Evolutionary conservation across 2,329 filamentous ascomycete genomes (phyloP).

Genomic region (Beauveria asiatica): DNA sequence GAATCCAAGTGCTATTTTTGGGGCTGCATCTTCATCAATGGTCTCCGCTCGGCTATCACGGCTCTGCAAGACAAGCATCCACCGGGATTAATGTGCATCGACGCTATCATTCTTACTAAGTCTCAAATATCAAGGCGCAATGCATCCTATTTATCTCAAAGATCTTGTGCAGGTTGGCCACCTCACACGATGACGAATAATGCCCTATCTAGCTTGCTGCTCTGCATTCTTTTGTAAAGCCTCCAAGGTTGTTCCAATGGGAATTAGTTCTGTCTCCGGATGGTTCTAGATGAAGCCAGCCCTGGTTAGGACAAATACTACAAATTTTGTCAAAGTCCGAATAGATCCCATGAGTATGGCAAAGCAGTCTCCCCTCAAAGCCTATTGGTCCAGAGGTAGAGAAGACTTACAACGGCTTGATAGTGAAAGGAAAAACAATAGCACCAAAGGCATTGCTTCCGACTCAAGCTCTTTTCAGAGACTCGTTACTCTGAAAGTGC

Average conservation of each 20-base stretch:
- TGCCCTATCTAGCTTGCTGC: not conserved
- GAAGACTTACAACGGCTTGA: too few relatives aligned
- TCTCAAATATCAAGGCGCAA: not conserved
- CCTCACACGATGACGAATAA: too few relatives aligned
- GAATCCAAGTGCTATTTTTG: not conserved
- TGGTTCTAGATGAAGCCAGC: not conserved
- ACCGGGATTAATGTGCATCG: not conserved
- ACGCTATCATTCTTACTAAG: not conserved
- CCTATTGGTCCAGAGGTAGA: too few relatives aligned
- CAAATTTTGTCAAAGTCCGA: not conserved
- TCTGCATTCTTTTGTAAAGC: not conserved
- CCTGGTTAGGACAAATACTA: not conserved
- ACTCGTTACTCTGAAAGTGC: too few relatives aligned
- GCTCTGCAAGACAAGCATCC: not conserved
- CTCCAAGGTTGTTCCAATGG: not conserved
- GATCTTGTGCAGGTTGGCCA: not conserved
- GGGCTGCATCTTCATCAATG: not conserved
- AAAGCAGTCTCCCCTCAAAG: not conserved
- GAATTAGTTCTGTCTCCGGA: not conserved
- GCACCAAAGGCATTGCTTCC: too few relatives aligned
- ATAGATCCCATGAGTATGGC: not conserved
- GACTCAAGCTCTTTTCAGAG: too few relatives aligned
- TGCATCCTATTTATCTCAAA: not conserved
- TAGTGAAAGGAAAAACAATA: too few relatives aligned
- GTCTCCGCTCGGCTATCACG: slow-evolving; percentile 1